Conservation (phyloP, 2,329 filamentous ascomycete species). For the Aspergillus novofumigatus region DNA sequence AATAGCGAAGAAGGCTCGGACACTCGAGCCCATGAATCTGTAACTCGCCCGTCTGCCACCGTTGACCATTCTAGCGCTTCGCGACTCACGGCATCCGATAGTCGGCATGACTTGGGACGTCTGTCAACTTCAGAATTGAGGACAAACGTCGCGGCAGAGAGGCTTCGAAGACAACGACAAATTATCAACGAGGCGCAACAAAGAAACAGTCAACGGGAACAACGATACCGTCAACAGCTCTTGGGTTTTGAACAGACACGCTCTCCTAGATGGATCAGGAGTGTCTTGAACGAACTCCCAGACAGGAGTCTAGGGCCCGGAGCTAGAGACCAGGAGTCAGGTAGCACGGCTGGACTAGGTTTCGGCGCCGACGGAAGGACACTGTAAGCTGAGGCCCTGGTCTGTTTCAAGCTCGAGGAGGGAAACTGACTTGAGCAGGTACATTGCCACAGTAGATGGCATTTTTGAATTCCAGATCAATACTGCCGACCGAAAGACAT, state of each 20-base stretch:
- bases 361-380: slow-evolving; percentile 46
- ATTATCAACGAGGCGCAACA: slow-evolving; percentile 32
- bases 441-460: slow-evolving; percentile 45
- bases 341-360: slow-evolving; percentile 45
- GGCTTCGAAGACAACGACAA: slow-evolving; percentile 36
- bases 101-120: slow-evolving; percentile 24
- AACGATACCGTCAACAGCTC: slow-evolving; percentile 32
- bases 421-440: slow-evolving; percentile 29
- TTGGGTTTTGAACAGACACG: slow-evolving; percentile 33
- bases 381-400: slow-evolving; percentile 34
- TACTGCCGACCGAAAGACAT: slow-evolving; percentile 45
- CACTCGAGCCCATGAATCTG: slow-evolving; percentile 12
- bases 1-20: slow-evolving; percentile 18
- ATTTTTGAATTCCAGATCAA: slow-evolving; percentile 48
- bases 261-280: slow-evolving; percentile 36
- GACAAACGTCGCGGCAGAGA: slow-evolving; percentile 37
- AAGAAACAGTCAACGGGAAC: slow-evolving; percentile 26
- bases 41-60: slow-evolving; percentile 16
- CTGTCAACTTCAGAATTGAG: slow-evolving; percentile 32
- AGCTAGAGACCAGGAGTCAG: slow-evolving; percentile 34
- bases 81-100: slow-evolving; percentile 28
- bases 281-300: slow-evolving; percentile 32
- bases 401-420: background rate
- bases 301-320: slow-evolving; percentile 28
- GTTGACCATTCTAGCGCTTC: slow-evolving; percentile 20